phyloP scores from a whole-genome alignment of 2,329 filamentous ascomycete species.

The Stemphylium lycopersici region DNA sequence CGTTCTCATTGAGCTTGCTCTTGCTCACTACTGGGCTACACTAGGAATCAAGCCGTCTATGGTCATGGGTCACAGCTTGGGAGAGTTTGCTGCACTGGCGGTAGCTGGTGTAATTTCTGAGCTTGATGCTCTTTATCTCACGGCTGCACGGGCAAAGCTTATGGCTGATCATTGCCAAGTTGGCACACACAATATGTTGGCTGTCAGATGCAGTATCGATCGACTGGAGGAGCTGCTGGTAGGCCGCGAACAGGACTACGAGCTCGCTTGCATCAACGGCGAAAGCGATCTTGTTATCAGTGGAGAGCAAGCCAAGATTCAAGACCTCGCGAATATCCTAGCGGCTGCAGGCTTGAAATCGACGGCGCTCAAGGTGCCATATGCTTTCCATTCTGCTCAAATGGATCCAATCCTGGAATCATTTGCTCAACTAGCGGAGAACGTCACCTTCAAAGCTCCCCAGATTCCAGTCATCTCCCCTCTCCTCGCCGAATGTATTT shows the following conservation, averaged over 20 bases:
- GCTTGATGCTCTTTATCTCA: slow-evolving; percentile 44
- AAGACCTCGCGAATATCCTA: background rate
- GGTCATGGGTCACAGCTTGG: slow-evolving; percentile 42
- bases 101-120: slow-evolving; percentile 45
- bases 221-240: background rate
- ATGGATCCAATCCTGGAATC: slow-evolving; percentile 53
- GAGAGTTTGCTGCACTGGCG: slow-evolving; percentile 50
- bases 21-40: slow-evolving; percentile 19
- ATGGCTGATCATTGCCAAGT: slow-evolving; percentile 8
- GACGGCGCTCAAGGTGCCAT: slow-evolving; percentile 18
- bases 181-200: slow-evolving; percentile 12
- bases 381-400: slow-evolving; percentile 25
- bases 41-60: slow-evolving; percentile 17
- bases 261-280: slow-evolving; percentile 41
- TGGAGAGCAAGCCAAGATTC: slow-evolving; percentile 23
- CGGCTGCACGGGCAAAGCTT: slow-evolving; percentile 43
- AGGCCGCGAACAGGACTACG: background rate
- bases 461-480: slow-evolving; percentile 44
- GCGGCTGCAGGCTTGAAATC: slow-evolving; percentile 3
- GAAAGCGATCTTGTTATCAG: slow-evolving; percentile 35
- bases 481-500: slow-evolving; percentile 54
- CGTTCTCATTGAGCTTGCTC: slow-evolving; percentile 49
- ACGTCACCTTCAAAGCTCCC: slow-evolving; percentile 16
- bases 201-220: slow-evolving; percentile 1
- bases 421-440: slow-evolving; percentile 32